Evolutionary conservation across 2,329 filamentous ascomycete species (phyloP), one percentile per base, ranked within the genome.

Genomic region (Dothideomycetidae sp.): DNA sequence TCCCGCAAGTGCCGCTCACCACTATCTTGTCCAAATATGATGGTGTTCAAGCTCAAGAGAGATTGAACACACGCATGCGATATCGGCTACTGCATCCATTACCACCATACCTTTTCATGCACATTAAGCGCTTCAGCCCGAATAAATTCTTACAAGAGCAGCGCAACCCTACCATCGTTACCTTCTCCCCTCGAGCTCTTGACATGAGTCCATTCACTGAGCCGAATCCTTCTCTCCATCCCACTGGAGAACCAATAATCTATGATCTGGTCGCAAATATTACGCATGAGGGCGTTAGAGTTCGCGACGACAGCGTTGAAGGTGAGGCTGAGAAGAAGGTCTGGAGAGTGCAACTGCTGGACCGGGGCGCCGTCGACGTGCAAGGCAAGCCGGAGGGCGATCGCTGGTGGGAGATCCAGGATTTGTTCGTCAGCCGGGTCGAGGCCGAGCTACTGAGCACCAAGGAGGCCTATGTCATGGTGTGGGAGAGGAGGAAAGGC

Each of bases 231-330:
- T 60, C 67, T 4, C 55, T 79, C 26, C 75, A 79, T 56, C 71
- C 77, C 0, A 73, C 73, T 0, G 74, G 79, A 2, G 84, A 93
- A 55, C 85, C 88, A 2, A 82, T 96, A 48, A 77, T 81, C 66
- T 98, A 98, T 59, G 90, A 98, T 56, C 73, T 98, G 11, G 84
- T 94, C 4, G 86, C 88, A 39, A 98, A 98, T 59, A 81, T 98
- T 45, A 92, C 77, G 43, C 88, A 80, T 64, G 88, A 80, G 67
- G 86, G 74, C 30, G 78, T 88, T 34, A 71, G 80, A 41, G 74
- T 74, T 19, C 70, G 74, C 46, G 82, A 88, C 46, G 83, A 88
- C 46, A 76, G 73, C 36, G 86, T 93, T 1, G 85, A 92, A 37
- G 86, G 88, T 32, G 86, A 84, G 48, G 82, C 77, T 31, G 86